A percentile compares a stretch with the other conserved stretches of the same genome.
These are phyloP conservation scores for Aspergillus sojae DNA, from an alignment of 2,329 filamentous ascomycete species.

Conservation along the genomic window DNA sequence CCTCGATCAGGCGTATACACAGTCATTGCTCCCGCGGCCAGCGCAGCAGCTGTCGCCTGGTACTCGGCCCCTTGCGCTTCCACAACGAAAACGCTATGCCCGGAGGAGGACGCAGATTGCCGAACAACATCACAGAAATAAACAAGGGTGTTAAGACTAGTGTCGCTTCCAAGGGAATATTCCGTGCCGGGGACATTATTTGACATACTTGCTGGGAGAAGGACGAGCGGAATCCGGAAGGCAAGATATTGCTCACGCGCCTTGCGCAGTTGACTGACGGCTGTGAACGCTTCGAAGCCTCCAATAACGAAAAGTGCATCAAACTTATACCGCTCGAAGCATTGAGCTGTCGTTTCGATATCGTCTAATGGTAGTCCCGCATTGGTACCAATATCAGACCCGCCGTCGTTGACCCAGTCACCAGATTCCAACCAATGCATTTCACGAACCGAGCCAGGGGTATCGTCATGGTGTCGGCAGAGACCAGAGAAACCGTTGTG, in stretches of 20 bases:
- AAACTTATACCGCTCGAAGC: slow-evolving; percentile 84
- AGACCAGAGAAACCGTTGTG: slow-evolving; percentile 97
- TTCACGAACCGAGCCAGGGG: slow-evolving; percentile 80
- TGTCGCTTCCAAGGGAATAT: slow-evolving; percentile 95
- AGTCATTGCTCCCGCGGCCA: slow-evolving; percentile 88
- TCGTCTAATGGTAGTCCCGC: slow-evolving; percentile 88
- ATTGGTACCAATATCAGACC: slow-evolving; percentile 97
- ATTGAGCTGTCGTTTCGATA: slow-evolving; percentile 77
- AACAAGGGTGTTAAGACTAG: slow-evolving; percentile 92
- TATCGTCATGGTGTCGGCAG: slow-evolving; percentile 83
- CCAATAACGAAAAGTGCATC: slow-evolving; percentile 91
- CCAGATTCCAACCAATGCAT: slow-evolving; percentile 95
- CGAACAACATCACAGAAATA: slow-evolving; percentile 97
- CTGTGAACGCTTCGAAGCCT: slow-evolving; percentile 95
- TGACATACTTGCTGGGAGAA: slow-evolving; percentile 94
- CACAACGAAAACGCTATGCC: slow-evolving; percentile 93
- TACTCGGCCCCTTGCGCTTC: slow-evolving; percentile 93
- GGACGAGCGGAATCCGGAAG: slow-evolving; percentile 87
- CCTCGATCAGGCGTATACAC: slow-evolving; percentile 99
- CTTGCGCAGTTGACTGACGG: slow-evolving; percentile 82
- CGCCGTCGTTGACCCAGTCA: slow-evolving; percentile 92
- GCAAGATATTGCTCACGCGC: slow-evolving; percentile 76
- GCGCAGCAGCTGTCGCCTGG: slow-evolving; percentile 50
- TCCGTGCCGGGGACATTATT: slow-evolving; percentile 99
- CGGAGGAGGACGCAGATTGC: slow-evolving; percentile 91